Evolutionary conservation across 2,329 filamentous ascomycete genomes (phyloP), one percentile per base, ranked within the genome.

Genomic region (Paradendryphiella salina): DNA sequence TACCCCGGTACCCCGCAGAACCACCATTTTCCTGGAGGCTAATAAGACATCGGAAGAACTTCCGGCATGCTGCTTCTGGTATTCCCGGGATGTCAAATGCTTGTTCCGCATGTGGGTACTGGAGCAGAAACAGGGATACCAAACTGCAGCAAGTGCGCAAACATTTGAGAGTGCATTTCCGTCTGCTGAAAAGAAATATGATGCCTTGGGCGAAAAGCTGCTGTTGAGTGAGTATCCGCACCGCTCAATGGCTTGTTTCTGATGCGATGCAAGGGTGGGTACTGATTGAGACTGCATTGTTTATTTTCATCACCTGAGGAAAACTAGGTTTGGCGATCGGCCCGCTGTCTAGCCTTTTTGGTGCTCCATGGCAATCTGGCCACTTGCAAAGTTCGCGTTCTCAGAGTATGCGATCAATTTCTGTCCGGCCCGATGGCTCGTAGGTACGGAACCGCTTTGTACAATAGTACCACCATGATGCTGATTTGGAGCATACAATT

Each of bases 1-100:
- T 31, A 37, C 31, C 41, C 36, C 33, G 39, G 52, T 49, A 58
- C 61, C 60, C 61, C 60, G 58, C 61, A 57, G 50, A 54, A 49
- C 43, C 43, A 52, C 36, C 36, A 35, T 50, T 34, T 15, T 31
- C 23, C 35, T 31, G 9, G 14, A 21, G n/a, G 14, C 17, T 18
- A 36, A 33, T 8, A 36, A 20, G 38, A 26, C 23, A 28, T 39
- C 44, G 15, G 43, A 11, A 10, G n/a, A 15, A 15, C 14, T n/a
- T 42, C 44, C 44, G 44, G 49, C 10, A 38, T 52, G 28, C 49
- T 38, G 33, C 11, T 52, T 52, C 3, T n/a, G 38, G 44, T 20
- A 42, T 33, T 37, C 4, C 37, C 32, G 44, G 15, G 9, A 34
- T 3, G 42, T 15, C 18, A 35, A 17, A 15, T 36, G 14, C 4